Base-by-base conservation (phyloP, 768 basidiomycete species). In the Exidia glandulosa region DNA sequence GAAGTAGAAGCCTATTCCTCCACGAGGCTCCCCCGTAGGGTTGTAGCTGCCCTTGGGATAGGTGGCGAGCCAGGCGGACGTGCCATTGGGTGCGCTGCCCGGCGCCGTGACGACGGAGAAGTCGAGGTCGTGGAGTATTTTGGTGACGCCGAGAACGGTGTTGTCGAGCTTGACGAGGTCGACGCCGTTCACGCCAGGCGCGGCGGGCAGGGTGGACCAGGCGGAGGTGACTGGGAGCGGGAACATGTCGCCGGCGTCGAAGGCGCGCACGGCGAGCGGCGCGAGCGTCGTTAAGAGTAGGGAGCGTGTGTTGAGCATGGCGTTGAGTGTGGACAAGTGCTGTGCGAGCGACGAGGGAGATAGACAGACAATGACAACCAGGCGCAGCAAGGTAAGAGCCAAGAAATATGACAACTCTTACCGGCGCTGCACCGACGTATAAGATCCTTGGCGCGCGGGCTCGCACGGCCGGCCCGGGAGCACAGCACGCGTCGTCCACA, bases 1-100 rank as follows among this genome's bases (percentile, higher is more conserved):
- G 52, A 86, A 78, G 69, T 90, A 89, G 78, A 88, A 87, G n/a
- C 84, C 86, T 66, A 87, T 72, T 19, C 86, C 86, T 58, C 85
- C 84, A 12, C 58, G 72, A 72, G 16, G 78, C 78, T 67, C 50
- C 62, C 76, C 71, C 12, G 68, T 68, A 65, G 79, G 79, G n/a
- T 74, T 81, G 71, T 78, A 83, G 55, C 83, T 84, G 32, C 84
- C 84, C 66, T 79, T 61, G 34, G 82, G 80, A 67, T 78, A 85
- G 62, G 73, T 71, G 0, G 80, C 79, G 65, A 75, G 74, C 78
- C 83, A 81, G 14, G 78, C 73, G 25, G 14, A 27, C 69, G 76
- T 78, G 64, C 81, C 82, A 12, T 23, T 19, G 6, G 50, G 50
- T 29, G 50, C 50, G 30, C 30, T 31, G 61, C 81, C 81, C 30